Conservation (phyloP, 805 yeast species). For the Nakazawaea ernobii region DNA sequence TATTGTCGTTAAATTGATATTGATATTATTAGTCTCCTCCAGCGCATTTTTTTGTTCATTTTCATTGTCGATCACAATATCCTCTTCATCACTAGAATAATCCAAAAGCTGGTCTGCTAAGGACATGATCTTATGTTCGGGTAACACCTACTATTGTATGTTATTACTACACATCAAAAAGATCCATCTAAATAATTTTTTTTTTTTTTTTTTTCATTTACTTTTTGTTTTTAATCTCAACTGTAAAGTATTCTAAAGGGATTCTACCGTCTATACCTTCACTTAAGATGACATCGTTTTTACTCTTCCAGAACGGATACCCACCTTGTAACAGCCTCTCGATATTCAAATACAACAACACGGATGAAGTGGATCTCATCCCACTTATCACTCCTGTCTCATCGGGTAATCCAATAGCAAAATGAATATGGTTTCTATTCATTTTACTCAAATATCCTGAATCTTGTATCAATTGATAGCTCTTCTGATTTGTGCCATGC, state of each 20-base stretch:
- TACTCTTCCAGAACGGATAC: constrained; percentile 51
- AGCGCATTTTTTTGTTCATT: neutral
- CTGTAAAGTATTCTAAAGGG: constrained; percentile 33
- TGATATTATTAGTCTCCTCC: neutral
- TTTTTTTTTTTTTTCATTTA: constrained; percentile 14
- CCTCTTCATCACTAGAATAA: constrained; percentile 8
- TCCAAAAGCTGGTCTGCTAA: constrained; percentile 7
- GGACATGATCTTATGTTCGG: neutral
- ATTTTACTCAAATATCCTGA: constrained; percentile 58
- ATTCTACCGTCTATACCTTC: constrained; percentile 58
- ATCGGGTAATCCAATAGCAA: constrained; percentile 55
- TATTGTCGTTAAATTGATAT: constrained; percentile 5
- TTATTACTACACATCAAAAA: too few species aligned
- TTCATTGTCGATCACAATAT: neutral
- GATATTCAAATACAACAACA: constrained; percentile 59
- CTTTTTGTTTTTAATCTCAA: constrained; percentile 22
- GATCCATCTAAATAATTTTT: constrained; percentile 6
- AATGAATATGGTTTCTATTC: constrained; percentile 82
- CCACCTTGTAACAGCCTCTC: constrained; percentile 36
- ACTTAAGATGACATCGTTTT: constrained; percentile 71
- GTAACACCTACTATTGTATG: neutral
- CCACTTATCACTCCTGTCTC: constrained; percentile 60
- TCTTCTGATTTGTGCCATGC: constrained; percentile 70
- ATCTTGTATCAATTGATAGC: constrained; percentile 40
- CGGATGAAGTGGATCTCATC: constrained; percentile 51